A percentile compares a stretch with the other conserved stretches of the same genome.
These are phyloP conservation scores for Conticribra guillardii DNA, from an alignment of 108 stramenopile species.

Conservation along the genomic window DNA sequence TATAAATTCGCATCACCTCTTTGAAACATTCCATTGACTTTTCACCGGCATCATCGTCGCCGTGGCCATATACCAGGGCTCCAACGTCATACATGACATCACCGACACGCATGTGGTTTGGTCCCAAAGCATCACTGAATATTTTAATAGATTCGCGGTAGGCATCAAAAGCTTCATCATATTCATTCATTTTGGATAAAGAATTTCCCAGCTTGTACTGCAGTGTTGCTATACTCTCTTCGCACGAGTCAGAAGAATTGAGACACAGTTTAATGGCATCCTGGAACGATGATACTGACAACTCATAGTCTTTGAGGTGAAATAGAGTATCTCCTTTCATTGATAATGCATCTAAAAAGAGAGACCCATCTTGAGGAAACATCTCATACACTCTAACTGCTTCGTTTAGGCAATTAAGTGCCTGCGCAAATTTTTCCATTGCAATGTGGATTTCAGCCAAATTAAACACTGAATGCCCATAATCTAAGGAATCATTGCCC, in stretches of 20 bases:
- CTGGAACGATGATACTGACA: constrained; percentile 23
- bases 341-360: constrained; percentile 25
- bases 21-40: constrained; percentile 44
- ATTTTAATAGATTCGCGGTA: constrained; percentile 32
- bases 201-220: constrained; percentile 34
- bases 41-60: constrained; percentile 10
- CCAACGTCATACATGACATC: constrained; percentile 47
- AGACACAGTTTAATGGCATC: constrained; percentile 18
- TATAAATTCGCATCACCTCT: constrained; percentile 42
- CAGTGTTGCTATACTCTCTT: constrained; percentile 28
- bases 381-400: constrained; percentile 28
- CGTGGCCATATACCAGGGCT: constrained; percentile 28
- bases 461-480: constrained; percentile 38
- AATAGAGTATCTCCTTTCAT: constrained; percentile 43
- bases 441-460: constrained; percentile 42
- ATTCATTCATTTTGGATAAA: constrained; percentile 33
- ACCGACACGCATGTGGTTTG: constrained; percentile 37
- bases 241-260: not conserved
- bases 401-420: constrained; percentile 41
- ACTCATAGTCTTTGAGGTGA: constrained; percentile 16
- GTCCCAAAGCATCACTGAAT: constrained; percentile 20
- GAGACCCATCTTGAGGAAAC: constrained; percentile 2
- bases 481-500: constrained; percentile 54
- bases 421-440: constrained; percentile 36
- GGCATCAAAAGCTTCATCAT: constrained; percentile 44